Percentiles rank a stretch among this genome's conserved stretches.
Conservation (phyloP, 805 yeast species). For the Zygoascus tannicola region DNA sequence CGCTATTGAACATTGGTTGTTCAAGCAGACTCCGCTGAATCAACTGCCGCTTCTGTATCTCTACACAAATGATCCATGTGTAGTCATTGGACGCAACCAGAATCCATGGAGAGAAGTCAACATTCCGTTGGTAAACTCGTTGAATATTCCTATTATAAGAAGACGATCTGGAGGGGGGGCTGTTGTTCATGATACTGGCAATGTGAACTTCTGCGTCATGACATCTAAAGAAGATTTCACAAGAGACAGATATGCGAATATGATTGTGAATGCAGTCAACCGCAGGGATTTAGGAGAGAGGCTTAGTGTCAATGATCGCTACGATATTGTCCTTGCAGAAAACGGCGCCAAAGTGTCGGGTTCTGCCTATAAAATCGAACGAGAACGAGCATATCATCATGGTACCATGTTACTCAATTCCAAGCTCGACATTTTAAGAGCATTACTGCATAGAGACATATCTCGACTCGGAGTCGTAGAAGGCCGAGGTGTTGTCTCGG, state of each 20-base stretch:
- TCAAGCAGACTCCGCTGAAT: conserved; percentile 46
- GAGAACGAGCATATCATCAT: conserved; percentile 82
- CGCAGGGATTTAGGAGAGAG: conserved; percentile 2
- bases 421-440: conserved; percentile 47
- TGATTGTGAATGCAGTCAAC: conserved; percentile 37
- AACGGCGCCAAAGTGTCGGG: conserved; percentile 65
- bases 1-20: conserved; percentile 74
- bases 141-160: conserved; percentile 59
- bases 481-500: conserved; percentile 59
- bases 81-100: conserved; percentile 94
- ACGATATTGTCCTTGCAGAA: conserved; percentile 55
- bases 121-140: conserved; percentile 40
- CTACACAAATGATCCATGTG: conserved; percentile 72
- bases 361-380: conserved; percentile 79
- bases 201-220: conserved; percentile 77
- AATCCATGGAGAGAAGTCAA: conserved; percentile 87
- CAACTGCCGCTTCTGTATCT: conserved; percentile 43
- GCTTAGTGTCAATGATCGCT: conserved; percentile 57
- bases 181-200: conserved; percentile 89
- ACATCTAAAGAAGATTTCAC: conserved; percentile 55
- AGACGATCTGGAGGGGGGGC: conserved; percentile 93
- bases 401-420: conserved; percentile 86
- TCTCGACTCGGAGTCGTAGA: conserved; percentile 34
- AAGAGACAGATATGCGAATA: conserved; percentile 43
- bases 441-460: conserved; percentile 45